Evolutionary conservation across 2,329 filamentous ascomycete species (phyloP).

Genomic region (Exserohilum turcica): DNA sequence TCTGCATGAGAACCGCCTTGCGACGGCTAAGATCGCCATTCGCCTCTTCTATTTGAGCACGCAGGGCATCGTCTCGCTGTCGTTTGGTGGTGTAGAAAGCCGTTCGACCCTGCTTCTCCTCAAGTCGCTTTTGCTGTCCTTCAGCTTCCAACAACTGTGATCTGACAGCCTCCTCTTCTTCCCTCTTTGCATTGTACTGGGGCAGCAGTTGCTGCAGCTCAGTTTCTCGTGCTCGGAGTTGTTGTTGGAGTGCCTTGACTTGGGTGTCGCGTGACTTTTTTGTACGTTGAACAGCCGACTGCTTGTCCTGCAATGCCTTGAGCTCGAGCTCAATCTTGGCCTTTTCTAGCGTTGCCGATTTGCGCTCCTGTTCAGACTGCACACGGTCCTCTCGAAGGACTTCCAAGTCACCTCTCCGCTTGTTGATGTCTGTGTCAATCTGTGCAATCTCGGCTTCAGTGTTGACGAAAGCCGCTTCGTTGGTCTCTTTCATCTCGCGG

Average conservation of each 20-base stretch:
- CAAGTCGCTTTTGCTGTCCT: slow-evolving; percentile 75
- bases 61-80: slow-evolving; percentile 84
- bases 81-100: slow-evolving; percentile 86
- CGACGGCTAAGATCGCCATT: slow-evolving; percentile 76
- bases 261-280: slow-evolving; percentile 73
- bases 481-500: slow-evolving; percentile 81
- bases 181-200: slow-evolving; percentile 73
- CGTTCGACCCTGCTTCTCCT: slow-evolving; percentile 89
- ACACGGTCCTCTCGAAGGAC: slow-evolving; percentile 82
- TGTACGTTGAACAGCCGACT: slow-evolving; percentile 75
- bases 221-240: slow-evolving; percentile 76
- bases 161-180: slow-evolving; percentile 72
- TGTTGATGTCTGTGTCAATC: slow-evolving; percentile 78
- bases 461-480: slow-evolving; percentile 74
- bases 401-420: slow-evolving; percentile 81
- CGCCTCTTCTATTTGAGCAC: slow-evolving; percentile 78
- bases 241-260: slow-evolving; percentile 70
- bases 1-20: slow-evolving; percentile 83
- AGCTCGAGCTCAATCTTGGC: slow-evolving; percentile 87
- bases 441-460: slow-evolving; percentile 79
- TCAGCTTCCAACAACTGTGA: slow-evolving; percentile 77
- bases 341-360: slow-evolving; percentile 75
- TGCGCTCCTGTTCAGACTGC: slow-evolving; percentile 88
- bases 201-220: slow-evolving; percentile 79
- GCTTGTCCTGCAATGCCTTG: slow-evolving; percentile 81